phyloP scores from a whole-genome alignment of 768 basidiomycete species.

The Myochromella boudieri region DNA sequence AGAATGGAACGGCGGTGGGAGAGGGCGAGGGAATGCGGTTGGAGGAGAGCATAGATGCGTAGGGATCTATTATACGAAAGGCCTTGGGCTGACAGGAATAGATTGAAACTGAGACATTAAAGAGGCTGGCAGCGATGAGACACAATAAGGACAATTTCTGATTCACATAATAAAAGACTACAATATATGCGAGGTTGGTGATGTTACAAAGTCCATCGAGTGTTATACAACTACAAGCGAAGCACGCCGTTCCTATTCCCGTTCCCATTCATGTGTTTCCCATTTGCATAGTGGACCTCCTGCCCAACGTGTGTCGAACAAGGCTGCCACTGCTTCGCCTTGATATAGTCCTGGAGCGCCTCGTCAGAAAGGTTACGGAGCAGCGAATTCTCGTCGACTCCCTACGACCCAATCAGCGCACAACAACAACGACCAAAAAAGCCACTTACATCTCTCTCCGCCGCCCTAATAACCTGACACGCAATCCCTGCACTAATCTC shows the following conservation, averaged over 20 bases:
- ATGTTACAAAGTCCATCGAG: too few species aligned
- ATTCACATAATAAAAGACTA: too few species aligned
- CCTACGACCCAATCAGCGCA: conserved; percentile 24
- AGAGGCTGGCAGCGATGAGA: too few species aligned
- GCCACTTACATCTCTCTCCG: conserved; percentile 58
- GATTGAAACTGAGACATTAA: too few species aligned
- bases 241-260: too few species aligned
- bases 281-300: background rate
- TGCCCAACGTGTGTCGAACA: conserved; percentile 16
- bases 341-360: conserved; percentile 47
- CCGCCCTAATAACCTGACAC: conserved; percentile 58
- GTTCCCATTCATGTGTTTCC: conserved; percentile 6
- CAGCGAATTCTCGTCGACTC: conserved; percentile 43
- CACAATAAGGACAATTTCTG: too few species aligned
- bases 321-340: conserved; percentile 59
- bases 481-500: conserved; percentile 66
- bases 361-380: conserved; percentile 49
- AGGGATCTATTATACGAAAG: too few species aligned
- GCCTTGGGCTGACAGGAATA: too few species aligned
- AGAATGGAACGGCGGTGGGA: conserved; percentile 18
- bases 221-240: background rate
- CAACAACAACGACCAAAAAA: background rate
- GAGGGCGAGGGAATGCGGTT: conserved; percentile 22
- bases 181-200: too few species aligned
- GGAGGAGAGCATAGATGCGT: conserved; percentile 38